Conservation (phyloP, 495 filamentous ascomycete species). For the Penicillium malachiteum region DNA sequence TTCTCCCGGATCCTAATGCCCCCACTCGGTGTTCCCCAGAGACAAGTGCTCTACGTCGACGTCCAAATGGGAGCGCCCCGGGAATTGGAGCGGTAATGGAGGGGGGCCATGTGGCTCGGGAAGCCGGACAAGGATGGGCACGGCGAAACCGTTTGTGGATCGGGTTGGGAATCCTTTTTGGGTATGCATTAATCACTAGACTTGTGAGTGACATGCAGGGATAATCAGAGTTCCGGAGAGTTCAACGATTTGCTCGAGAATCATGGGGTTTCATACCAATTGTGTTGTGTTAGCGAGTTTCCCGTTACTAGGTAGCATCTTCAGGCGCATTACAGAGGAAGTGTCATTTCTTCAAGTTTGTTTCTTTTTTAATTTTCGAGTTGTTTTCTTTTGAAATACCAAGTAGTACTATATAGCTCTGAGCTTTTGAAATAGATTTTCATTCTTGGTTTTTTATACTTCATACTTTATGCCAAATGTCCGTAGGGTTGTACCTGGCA, state of each 20-base stretch:
- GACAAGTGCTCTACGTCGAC: conserved; percentile 64
- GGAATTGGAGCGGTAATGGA: conserved; percentile 80
- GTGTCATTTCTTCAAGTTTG: conserved; percentile 5
- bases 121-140: conserved; percentile 80
- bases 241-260: background rate
- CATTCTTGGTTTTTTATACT: too few relatives aligned
- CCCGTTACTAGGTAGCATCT: conserved; percentile 16
- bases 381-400: background rate
- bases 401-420: background rate
- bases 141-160: conserved; percentile 73
- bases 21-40: conserved; percentile 56
- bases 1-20: conserved; percentile 43
- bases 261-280: background rate
- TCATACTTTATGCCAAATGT: too few relatives aligned
- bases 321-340: conserved; percentile 16
- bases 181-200: conserved; percentile 77
- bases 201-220: conserved; percentile 59
- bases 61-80: conserved; percentile 64
- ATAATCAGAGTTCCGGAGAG: conserved; percentile 15
- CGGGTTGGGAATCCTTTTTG: conserved; percentile 63
- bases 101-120: conserved; percentile 65
- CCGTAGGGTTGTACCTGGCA: too few relatives aligned
- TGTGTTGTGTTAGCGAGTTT: conserved; percentile 15
- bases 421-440: background rate
- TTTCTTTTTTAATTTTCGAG: background rate